Evolutionary conservation across 2,329 filamentous ascomycete genomes (phyloP).

Genomic region (Scytalidium sp.): DNA sequence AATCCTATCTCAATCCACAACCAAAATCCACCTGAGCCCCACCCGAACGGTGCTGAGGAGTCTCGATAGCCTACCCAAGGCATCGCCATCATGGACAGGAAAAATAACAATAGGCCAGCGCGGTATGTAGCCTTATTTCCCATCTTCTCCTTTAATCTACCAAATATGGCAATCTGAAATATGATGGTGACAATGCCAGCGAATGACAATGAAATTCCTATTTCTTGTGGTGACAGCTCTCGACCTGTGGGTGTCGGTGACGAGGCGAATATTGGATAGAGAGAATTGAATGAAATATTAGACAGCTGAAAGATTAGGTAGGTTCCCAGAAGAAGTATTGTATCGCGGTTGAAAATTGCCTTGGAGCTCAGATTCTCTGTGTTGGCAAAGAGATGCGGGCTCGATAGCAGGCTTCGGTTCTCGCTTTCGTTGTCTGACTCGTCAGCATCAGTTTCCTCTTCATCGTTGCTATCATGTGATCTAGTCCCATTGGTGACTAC

Average conservation of each 20-base stretch:
- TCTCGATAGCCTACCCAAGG: conserved; percentile 83
- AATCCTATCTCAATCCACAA: conserved; percentile 78
- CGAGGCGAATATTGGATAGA: conserved; percentile 91
- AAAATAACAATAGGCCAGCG: conserved; percentile 73
- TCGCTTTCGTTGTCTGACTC: conserved; percentile 21
- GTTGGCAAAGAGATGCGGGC: conserved; percentile 37
- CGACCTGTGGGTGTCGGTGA: conserved; percentile 74
- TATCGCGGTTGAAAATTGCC: conserved; percentile 74
- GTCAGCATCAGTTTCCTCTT: conserved; percentile 36
- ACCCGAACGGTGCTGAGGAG: conserved; percentile 49
- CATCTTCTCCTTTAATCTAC: conserved; percentile 70
- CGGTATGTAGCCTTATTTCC: conserved; percentile 88
- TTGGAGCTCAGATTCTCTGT: conserved; percentile 46
- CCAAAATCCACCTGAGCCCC: conserved; percentile 63
- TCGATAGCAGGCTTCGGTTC: conserved; percentile 22
- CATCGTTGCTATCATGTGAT: conserved; percentile 34
- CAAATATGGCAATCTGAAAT: conserved; percentile 86
- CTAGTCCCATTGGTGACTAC: conserved; percentile 11
- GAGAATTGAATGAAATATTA: conserved; percentile 91
- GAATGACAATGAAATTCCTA: conserved; percentile 81
- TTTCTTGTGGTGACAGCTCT: conserved; percentile 70
- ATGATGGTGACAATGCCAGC: conserved; percentile 82
- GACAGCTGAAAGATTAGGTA: conserved; percentile 92
- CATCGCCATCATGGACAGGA: conserved; percentile 80
- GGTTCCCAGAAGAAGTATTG: conserved; percentile 74